phyloP scores from a whole-genome alignment of 2,329 filamentous ascomycete genomes.

The Calonectria pseudoturangicola region DNA sequence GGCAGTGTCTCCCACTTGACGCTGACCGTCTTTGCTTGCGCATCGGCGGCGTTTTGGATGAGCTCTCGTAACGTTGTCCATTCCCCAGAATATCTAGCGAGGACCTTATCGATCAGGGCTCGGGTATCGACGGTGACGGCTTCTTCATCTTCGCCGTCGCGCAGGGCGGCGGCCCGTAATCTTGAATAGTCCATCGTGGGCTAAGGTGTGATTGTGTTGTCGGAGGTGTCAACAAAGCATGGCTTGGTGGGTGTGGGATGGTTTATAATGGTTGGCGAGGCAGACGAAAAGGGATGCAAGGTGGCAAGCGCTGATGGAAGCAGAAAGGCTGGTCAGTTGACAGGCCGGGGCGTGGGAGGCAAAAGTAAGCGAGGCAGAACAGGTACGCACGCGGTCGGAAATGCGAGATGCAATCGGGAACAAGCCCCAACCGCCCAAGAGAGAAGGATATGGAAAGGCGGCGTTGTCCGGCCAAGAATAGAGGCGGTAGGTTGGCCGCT shows the following conservation, averaged over 20 bases:
- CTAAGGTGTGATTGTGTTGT: conserved; percentile 23
- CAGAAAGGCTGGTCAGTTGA: conserved; percentile 20
- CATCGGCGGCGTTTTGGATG: conserved; percentile 98
- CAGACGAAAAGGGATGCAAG: conserved; percentile 21
- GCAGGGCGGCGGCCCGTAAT: conserved; percentile 90
- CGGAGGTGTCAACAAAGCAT: conserved; percentile 46
- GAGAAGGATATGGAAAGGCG: conserved; percentile 10
- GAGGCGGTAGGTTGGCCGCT: conserved; percentile 14
- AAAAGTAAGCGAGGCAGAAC: conserved; percentile 28
- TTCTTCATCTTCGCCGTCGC: conserved; percentile 91
- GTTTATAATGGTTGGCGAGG: conserved; percentile 31
- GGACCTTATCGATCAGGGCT: conserved; percentile 97
- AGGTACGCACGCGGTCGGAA: conserved; percentile 13
- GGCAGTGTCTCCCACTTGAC: conserved; percentile 95
- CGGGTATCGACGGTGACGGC: conserved; percentile 98
- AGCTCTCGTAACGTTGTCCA: conserved; percentile 94
- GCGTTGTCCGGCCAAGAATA: conserved; percentile 20
- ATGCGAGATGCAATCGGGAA: conserved; percentile 18
- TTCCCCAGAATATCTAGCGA: conserved; percentile 96
- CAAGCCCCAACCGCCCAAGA: background rate
- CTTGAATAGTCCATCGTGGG: conserved; percentile 81
- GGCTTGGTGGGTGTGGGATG: conserved; percentile 19
- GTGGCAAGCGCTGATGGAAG: conserved; percentile 19
- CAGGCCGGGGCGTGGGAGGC: conserved; percentile 20
- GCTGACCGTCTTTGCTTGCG: conserved; percentile 89